Percentiles rank a stretch among this genome's conserved stretches.
Evolutionary conservation across 495 filamentous ascomycete genomes (phyloP).

Genomic region (Aspergillus carlsbadensis): DNA sequence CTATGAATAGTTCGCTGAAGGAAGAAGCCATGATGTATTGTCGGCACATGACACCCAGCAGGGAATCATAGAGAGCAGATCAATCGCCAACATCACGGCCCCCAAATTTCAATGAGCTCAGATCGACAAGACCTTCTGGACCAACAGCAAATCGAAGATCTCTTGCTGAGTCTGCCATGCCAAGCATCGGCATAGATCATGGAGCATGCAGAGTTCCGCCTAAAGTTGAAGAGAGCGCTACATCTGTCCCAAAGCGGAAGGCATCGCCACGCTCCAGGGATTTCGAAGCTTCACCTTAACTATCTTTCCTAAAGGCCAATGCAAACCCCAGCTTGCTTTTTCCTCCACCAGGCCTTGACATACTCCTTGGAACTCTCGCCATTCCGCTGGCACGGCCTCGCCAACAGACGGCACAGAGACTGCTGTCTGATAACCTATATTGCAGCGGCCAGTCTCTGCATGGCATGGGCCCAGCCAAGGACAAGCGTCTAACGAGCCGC

Average conservation of each 20-base stretch:
- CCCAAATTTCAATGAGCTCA: neutral
- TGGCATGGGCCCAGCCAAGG: too few species aligned
- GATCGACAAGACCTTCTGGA: neutral
- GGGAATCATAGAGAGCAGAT: neutral
- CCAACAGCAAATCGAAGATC: neutral
- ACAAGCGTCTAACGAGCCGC: too few species aligned
- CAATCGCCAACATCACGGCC: neutral
- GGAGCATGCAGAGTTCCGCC: too few species aligned
- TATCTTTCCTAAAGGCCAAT: neutral
- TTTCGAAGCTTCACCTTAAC: too few species aligned
- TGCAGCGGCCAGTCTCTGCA: too few species aligned
- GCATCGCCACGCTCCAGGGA: neutral
- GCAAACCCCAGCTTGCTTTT: neutral
- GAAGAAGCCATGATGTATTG: neutral
- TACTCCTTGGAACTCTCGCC: neutral
- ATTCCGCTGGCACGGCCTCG: neutral
- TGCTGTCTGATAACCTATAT: too few species aligned
- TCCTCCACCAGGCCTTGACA: neutral
- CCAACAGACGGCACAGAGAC: too few species aligned
- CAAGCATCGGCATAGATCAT: neutral
- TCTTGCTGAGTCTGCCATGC: neutral
- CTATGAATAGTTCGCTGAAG: neutral
- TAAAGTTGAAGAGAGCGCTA: neutral
- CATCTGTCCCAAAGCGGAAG: neutral
- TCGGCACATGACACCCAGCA: neutral